A percentile compares a stretch with the other conserved stretches of the same genome.
Conservation (phyloP, 345 rosid genomes). For the Salix brachista region DNA sequence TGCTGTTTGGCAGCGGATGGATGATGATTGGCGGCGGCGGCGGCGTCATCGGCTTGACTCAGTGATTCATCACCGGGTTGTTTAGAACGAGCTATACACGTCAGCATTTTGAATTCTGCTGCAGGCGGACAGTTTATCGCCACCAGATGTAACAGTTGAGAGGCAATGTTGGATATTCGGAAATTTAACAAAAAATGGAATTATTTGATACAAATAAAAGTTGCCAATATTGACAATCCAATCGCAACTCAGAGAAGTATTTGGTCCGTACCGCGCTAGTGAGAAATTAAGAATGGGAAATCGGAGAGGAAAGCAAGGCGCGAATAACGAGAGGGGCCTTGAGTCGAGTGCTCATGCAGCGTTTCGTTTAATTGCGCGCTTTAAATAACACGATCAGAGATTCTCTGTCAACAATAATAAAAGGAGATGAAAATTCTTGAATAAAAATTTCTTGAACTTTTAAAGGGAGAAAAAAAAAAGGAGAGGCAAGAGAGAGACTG, state of each 20-base stretch:
- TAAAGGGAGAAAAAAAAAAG: neutral
- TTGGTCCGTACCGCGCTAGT: neutral
- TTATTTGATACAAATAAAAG: neutral
- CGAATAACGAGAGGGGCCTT: constrained; percentile 18
- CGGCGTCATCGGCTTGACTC: constrained; percentile 44
- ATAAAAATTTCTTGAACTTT: neutral
- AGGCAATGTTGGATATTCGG: neutral
- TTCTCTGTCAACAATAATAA: constrained; percentile 31
- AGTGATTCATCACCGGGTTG: constrained; percentile 65
- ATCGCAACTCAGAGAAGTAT: neutral
- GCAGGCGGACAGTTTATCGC: neutral
- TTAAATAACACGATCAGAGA: constrained; percentile 29
- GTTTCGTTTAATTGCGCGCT: constrained; percentile 12
- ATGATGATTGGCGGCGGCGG: constrained; percentile 26
- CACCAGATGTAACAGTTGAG: neutral
- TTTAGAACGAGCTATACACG: constrained; percentile 90
- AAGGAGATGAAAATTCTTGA: neutral
- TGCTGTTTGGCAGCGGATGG: constrained; percentile 25
- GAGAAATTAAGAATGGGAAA: neutral
- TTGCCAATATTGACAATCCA: neutral
- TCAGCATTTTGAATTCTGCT: constrained; percentile 49
- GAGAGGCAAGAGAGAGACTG: neutral
- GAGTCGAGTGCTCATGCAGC: constrained; percentile 5
- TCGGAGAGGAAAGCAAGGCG: neutral
- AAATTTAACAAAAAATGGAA: neutral